Evolutionary conservation across 768 basidiomycete species (phyloP).

Genomic region (Xerocomellus amylosporus): DNA sequence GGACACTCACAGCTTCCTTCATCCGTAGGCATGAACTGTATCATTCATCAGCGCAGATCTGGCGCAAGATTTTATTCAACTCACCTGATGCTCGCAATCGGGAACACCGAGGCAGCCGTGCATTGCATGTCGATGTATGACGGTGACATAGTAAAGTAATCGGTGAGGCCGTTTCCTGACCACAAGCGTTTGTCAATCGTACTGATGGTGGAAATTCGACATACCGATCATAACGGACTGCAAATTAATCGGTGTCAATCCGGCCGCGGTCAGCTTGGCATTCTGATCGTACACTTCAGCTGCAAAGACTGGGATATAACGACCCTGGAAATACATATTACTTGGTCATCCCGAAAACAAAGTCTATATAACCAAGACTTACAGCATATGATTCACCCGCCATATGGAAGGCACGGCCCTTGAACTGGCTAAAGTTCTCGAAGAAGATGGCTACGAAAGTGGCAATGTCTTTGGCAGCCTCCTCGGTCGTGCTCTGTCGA

Average conservation of each 20-base stretch:
- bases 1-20: constrained; percentile 38
- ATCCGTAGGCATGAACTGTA: constrained; percentile 39
- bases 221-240: constrained; percentile 49
- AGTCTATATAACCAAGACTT: neutral
- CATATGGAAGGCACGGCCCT: constrained; percentile 62
- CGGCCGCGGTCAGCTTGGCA: constrained; percentile 38
- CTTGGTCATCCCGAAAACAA: neutral
- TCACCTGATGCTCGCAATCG: constrained; percentile 39
- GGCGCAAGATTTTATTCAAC: neutral
- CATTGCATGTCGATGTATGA: constrained; percentile 57
- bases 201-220: neutral
- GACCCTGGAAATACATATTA: constrained; percentile 36
- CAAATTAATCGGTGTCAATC: constrained; percentile 48
- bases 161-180: constrained; percentile 39
- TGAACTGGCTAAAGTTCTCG: constrained; percentile 68
- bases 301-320: constrained; percentile 52
- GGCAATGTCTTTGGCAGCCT: constrained; percentile 68
- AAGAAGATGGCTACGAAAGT: constrained; percentile 73
- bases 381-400: constrained; percentile 58
- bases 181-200: neutral
- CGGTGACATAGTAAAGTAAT: constrained; percentile 36
- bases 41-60: neutral
- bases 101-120: constrained; percentile 46
- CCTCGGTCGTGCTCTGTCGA: constrained; percentile 56
- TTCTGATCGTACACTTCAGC: constrained; percentile 51